phyloP scores from a whole-genome alignment of 257 asterid species.

The Forsythia suspensa region DNA sequence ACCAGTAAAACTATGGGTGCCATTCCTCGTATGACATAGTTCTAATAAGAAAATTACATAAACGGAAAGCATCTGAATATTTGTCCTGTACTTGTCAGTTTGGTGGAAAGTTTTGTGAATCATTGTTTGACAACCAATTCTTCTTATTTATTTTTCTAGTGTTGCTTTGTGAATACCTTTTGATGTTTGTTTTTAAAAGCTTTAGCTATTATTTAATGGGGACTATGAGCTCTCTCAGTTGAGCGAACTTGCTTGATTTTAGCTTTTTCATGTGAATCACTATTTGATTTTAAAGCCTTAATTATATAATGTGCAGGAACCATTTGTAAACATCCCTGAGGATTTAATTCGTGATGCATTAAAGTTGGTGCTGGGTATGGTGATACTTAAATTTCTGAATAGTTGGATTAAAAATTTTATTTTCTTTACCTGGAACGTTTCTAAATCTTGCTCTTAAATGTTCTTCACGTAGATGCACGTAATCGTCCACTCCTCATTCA shows the following conservation, averaged over 20 bases:
- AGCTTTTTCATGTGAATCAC: background rate
- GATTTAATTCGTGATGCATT: constrained; percentile 57
- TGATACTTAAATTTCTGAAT: background rate
- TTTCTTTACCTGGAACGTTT: background rate
- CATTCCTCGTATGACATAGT: background rate
- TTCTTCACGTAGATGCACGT: constrained; percentile 53
- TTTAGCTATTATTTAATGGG: background rate
- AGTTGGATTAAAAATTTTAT: background rate
- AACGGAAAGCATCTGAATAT: background rate
- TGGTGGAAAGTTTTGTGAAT: background rate
- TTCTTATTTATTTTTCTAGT: too few species aligned
- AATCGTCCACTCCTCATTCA: constrained; percentile 82
- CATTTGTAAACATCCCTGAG: constrained; percentile 64
- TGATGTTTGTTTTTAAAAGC: background rate
- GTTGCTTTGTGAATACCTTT: background rate
- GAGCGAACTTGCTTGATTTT: background rate
- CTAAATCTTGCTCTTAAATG: constrained; percentile 8
- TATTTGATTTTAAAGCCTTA: constrained; percentile 1
- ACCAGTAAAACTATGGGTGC: background rate
- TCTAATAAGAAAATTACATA: background rate
- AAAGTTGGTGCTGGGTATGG: constrained; percentile 58
- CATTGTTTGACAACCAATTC: background rate
- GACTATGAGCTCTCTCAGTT: constrained; percentile 1
- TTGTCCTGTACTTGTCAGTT: background rate
- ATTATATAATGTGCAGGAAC: constrained; percentile 58